phyloP scores from a whole-genome alignment of 202 grass and related monocot genomes.

The Bolboschoenoplectus hybrid region DNA sequence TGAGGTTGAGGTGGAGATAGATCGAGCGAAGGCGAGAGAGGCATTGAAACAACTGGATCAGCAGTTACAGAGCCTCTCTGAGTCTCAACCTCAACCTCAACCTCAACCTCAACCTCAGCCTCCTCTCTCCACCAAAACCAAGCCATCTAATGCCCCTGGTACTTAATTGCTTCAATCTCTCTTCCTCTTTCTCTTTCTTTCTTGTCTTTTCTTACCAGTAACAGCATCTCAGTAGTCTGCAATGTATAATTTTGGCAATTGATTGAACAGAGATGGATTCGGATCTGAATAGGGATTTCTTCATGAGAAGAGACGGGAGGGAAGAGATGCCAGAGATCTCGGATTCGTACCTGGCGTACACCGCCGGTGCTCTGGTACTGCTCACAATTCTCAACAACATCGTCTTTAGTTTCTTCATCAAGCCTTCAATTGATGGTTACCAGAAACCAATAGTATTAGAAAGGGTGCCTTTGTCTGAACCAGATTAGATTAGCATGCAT shows the following conservation, averaged over 20 bases:
- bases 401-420: conserved; percentile 70
- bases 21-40: conserved; percentile 44
- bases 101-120: background rate
- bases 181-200: background rate
- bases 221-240: background rate
- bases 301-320: conserved; percentile 48
- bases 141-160: conserved; percentile 37
- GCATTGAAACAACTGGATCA: conserved; percentile 65
- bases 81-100: conserved; percentile 16
- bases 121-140: conserved; percentile 34
- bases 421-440: conserved; percentile 70
- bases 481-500: background rate
- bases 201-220: background rate
- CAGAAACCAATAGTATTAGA: conserved; percentile 48
- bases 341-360: conserved; percentile 60
- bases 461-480: conserved; percentile 61
- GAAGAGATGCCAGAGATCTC: conserved; percentile 73
- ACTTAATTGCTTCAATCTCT: background rate
- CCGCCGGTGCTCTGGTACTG: conserved; percentile 56
- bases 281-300: conserved; percentile 57
- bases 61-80: conserved; percentile 59
- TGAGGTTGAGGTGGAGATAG: conserved; percentile 37
- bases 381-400: conserved; percentile 85
- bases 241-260: background rate
- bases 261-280: conserved; percentile 53